These are phyloP conservation scores for Chaetomiaceae sp. DNA, from an alignment of 2,329 filamentous ascomycete species.

Conservation along the genomic window DNA sequence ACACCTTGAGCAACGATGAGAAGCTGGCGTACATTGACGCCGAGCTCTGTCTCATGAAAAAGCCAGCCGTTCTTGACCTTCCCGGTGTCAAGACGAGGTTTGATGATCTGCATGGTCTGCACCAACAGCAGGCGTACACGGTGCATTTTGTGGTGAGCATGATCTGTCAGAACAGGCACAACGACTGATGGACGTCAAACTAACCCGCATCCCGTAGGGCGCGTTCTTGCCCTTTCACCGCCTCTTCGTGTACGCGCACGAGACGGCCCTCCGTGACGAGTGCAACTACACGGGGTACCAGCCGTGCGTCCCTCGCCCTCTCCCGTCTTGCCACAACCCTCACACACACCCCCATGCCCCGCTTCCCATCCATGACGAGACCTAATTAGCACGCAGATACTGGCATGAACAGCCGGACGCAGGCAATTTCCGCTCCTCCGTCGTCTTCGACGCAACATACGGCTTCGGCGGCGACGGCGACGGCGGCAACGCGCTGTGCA, in stretches of 20 bases:
- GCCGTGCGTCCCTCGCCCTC: not conserved
- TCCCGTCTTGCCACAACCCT: too few relatives aligned
- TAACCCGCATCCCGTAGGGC: constrained; percentile 13
- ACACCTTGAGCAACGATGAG: constrained; percentile 22
- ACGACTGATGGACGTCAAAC: too few relatives aligned
- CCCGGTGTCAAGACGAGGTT: constrained; percentile 21
- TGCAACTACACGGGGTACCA: constrained; percentile 28
- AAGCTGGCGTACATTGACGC: constrained; percentile 25
- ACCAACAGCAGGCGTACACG: constrained; percentile 21
- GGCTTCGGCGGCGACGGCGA: constrained; percentile 19
- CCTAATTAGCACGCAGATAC: constrained; percentile 2
- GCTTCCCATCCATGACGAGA: not conserved
- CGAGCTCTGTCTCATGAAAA: constrained; percentile 26
- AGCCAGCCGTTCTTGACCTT: constrained; percentile 18
- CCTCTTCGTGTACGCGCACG: constrained; percentile 27
- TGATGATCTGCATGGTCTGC: constrained; percentile 26
- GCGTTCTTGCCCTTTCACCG: constrained; percentile 29
- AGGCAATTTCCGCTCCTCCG: constrained; percentile 9
- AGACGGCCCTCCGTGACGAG: constrained; percentile 23
- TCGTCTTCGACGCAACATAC: constrained; percentile 11
- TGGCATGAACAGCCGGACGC: constrained; percentile 20
- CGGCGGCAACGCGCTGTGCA: constrained; percentile 6
- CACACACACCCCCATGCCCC: too few relatives aligned
- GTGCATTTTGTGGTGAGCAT: constrained; percentile 20
- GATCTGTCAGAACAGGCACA: too few relatives aligned